These are phyloP conservation scores for Botrytis elliptica DNA, from an alignment of 2,329 filamentous ascomycete species.

Conservation along the genomic window DNA sequence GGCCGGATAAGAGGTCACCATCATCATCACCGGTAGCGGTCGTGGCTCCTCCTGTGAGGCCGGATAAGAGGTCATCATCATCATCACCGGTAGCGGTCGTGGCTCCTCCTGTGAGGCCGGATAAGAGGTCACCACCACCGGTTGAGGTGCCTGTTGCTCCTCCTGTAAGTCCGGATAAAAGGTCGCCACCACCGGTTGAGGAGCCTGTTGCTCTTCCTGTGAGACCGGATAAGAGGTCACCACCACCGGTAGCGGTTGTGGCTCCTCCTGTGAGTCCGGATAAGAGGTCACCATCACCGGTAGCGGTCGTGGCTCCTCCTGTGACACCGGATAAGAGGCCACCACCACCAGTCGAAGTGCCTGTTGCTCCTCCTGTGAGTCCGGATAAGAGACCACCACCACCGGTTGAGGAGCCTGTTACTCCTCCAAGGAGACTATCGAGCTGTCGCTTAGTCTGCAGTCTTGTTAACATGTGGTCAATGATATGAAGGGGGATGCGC, in stretches of 20 bases:
- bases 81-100: background rate
- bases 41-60: background rate
- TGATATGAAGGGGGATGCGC: background rate
- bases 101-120: background rate
- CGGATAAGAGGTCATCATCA: background rate
- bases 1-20: background rate
- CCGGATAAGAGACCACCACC: background rate
- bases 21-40: background rate
- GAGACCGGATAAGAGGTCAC: background rate
- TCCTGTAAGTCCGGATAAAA: background rate
- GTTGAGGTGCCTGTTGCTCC: background rate
- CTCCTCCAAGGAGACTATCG: background rate
- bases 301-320: background rate
- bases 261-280: background rate
- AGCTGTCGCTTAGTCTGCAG: background rate
- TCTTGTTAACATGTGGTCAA: background rate
- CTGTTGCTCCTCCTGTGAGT: background rate
- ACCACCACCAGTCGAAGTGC: background rate
- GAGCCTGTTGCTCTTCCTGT: background rate
- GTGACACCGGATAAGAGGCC: background rate
- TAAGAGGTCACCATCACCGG: background rate
- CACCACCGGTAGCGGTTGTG: background rate
- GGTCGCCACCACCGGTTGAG: background rate
- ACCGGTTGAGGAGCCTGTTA: background rate
- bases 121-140: background rate